phyloP scores from a whole-genome alignment of 2,329 filamentous ascomycete species.

The Cladobotryum protrusum region DNA sequence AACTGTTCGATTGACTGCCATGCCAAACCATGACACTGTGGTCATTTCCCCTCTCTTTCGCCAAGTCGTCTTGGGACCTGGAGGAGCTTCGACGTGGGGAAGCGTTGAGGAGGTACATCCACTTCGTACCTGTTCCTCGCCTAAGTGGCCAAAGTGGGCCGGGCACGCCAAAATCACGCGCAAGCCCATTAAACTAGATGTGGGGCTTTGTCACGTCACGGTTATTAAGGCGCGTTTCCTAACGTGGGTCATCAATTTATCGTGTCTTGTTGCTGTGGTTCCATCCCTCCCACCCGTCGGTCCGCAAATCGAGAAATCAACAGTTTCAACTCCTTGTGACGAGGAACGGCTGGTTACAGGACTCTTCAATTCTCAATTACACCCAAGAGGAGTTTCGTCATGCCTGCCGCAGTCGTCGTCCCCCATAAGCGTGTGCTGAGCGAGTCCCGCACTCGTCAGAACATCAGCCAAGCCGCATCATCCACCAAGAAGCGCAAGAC shows the following conservation, averaged over 20 bases:
- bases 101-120: too few species aligned
- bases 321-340: constrained; percentile 4
- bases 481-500: constrained; percentile 79
- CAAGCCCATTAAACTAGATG: constrained; percentile 16
- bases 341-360: background rate
- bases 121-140: background rate
- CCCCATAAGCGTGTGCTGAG: constrained; percentile 69
- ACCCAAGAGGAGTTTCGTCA: constrained; percentile 20
- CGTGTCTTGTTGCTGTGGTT: constrained; percentile 2
- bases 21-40: too few species aligned
- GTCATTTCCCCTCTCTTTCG: too few species aligned
- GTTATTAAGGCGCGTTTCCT: constrained; percentile 24
- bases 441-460: constrained; percentile 60
- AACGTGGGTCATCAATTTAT: background rate
- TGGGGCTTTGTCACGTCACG: constrained; percentile 34
- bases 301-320: background rate
- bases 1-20: too few species aligned
- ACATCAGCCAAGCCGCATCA: constrained; percentile 50
- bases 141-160: background rate
- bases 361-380: background rate
- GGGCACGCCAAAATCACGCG: constrained; percentile 26
- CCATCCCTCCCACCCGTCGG: background rate
- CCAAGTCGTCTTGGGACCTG: too few species aligned
- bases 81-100: too few species aligned
- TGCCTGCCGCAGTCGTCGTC: constrained; percentile 46